Evolutionary conservation across 139 green algal genomes (phyloP).

Genomic region (Chlorella sp.): DNA sequence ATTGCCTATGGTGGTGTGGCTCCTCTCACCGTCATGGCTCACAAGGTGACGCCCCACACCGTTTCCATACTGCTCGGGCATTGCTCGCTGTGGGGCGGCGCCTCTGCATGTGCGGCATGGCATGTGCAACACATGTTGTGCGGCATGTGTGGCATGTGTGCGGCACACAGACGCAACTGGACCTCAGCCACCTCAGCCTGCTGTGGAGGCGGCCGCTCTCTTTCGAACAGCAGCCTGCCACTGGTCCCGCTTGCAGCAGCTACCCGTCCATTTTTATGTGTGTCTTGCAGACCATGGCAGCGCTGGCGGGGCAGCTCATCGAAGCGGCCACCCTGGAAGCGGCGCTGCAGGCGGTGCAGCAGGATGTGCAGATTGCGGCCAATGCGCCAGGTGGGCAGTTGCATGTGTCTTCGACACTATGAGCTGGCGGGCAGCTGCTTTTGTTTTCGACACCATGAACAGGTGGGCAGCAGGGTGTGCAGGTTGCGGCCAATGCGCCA

Average conservation of each 20-base stretch:
- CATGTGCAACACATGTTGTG: no score
- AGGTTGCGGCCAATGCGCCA: conserved; percentile 73
- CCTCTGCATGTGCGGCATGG: no score
- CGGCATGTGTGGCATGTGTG: no score
- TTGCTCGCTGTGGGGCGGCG: no score
- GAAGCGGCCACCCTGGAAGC: conserved; percentile 59
- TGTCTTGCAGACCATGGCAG: conserved; percentile 24
- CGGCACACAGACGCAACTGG: no score
- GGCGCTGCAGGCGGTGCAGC: conserved; percentile 67
- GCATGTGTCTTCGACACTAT: neutral
- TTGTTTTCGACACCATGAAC: neutral
- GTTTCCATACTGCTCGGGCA: no score
- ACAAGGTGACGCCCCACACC: conserved; percentile 2
- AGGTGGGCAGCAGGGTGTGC: conserved; percentile 78
- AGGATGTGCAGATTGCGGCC: conserved; percentile 79
- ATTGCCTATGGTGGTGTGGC: conserved; percentile 92
- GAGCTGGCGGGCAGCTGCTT: neutral
- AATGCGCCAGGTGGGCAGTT: conserved; percentile 69
- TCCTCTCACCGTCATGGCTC: conserved; percentile 73
- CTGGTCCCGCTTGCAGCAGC: no score
- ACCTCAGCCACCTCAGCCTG: no score
- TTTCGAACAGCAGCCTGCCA: no score
- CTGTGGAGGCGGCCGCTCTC: no score
- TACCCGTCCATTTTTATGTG: no score
- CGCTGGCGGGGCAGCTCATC: conserved; percentile 69